Evolutionary conservation across 2,329 filamentous ascomycete species (phyloP), one percentile per base, ranked within the genome.

Genomic region (Fusarium sp.): DNA sequence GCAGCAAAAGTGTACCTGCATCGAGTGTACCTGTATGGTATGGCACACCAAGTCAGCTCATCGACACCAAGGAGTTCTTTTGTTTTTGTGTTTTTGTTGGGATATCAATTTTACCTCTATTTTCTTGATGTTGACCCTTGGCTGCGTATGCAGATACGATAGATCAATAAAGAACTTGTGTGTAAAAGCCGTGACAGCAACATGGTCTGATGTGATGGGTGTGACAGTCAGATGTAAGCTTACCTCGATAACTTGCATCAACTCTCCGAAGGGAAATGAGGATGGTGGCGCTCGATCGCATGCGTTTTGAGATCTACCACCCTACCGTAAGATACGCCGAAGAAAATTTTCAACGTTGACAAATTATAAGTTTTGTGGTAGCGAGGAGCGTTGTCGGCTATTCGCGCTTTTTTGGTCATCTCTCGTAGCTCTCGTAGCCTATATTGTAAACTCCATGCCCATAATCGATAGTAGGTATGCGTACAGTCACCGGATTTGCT

Each of bases 261-360:
- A 26, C 22, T 62, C 39, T 39, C 47, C 31, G 43, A 50, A 54
- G 53, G 39, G 47, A 49, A 47, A 57, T 24, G 34, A 62, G 38
- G 19, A 50, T n/a, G 39, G 44, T 26, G 50, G 21, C 40, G 19
- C 38, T 61, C 26, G 51, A 69, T 67, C 44, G 44, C 39, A 44
- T 57, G 54, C 39, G 43, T 51, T 19, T 46, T 54, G 43, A 59
- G 62, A 58, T 67, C 66, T 67, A 49, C 38, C 24, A 67, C 33
- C 33, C 24, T 38, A 38, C 36, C 26, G 49, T 40, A 33, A 24
- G 38, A 46, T 45, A 57, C 24, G 31, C 36, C 19, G 40, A 49
- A 39, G 24, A 47, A 52, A 24, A 31, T 26, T 33, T 19, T 62
- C 54, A 26, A 53, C 21, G n/a, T 17, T 36, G 34, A 55, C 31